Evolutionary conservation across 2,329 filamentous ascomycete genomes (phyloP), one percentile per base, ranked within the genome.

Genomic region (Aspergillus tanneri): DNA sequence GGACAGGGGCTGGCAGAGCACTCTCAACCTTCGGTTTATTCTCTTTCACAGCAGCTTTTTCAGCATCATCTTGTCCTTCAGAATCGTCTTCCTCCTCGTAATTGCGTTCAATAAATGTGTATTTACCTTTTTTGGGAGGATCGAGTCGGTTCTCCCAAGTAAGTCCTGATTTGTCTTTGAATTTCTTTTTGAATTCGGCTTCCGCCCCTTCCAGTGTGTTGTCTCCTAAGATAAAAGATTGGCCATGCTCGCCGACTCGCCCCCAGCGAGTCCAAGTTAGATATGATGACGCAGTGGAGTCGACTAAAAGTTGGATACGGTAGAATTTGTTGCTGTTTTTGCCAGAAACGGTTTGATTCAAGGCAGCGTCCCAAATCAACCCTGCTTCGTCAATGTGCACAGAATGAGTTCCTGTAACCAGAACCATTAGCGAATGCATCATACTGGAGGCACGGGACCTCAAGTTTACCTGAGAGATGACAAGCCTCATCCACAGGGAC

Each of bases 241-340:
- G 72, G 1, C 80, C 80, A 19, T 52, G 57, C 53, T 81, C 79
- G 3, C 79, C 80, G 4, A 95, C 88, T 18, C 90, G 82, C 18
- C 90, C 90, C 88, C 87, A 95, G 47, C 88, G 79, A 2, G 85
- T 89, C 86, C 87, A 92, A 0, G 81, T 83, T 35, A 75, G 72
- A 64, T 77, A 87, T 61, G 11, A 56, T 52, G 18, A 58, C 56
- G 46, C 47, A 8, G 46, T 43, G 2, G 45, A 43, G 5, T 46
- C 42, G 12, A 43, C 34, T n/a, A 83, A 61, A 53, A 88, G 74
- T 73, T 92, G 87, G 22, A 90, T 66, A 22, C 82, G 81, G 62
- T 91, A 92, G 66, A 91, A 92, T 57, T 93, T 93, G 68, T 93
- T 92, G 68, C 87, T 87, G 63, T 92, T 93, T 38, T 77, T 69